Evolutionary conservation across 23 red algal genomes (phyloP), one percentile per base, ranked within the genome.

Genomic region (Gracilaria vermiculophylla): DNA sequence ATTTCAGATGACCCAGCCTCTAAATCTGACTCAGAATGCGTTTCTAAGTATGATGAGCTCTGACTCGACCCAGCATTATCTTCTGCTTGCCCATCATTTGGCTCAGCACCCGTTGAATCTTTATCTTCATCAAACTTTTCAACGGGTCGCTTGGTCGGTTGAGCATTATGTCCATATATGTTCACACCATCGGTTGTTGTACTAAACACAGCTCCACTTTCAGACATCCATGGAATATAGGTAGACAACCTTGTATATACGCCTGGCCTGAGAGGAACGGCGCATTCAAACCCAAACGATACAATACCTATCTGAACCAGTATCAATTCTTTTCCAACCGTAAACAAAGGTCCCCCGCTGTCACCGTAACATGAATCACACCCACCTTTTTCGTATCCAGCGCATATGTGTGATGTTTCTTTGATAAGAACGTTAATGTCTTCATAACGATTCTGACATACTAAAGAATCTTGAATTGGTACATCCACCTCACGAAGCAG

Each of bases 281-380:
- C 88, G 35, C 88, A 92, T 32, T 77, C 88, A 15, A 50, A 36
- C 7, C 88, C 88, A 83, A 75, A 92, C 23, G 88, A 92, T 20
- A 92, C 88, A 42, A 92, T 75, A 3, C 44, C 88, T 31, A 92
- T 64, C 35, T 83, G 88, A n/a, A 92, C 88, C 21, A 76, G 32
- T 5, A 34, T 50, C 29, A 53, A 20, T 36, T 77, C 65, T 21
- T 56, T 55, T 16, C 34, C 76, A 17, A 55, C 48, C 16, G 67
- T 34, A 48, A 83, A 73, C 37, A 92, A 62, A 12, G 88, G 88
- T 17, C 88, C 77, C 7, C 88, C 88, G 52, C 69, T 78, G 36
- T 92, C 88, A 10, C 62, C 77, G 4, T 75, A 55, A 61, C 88
- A 92, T 51, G 77, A 57, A 55, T 92, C 88, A 62, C 88, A 92